Conservation (phyloP, 495 filamentous ascomycete genomes). For the Hypoxylon intermedium region DNA sequence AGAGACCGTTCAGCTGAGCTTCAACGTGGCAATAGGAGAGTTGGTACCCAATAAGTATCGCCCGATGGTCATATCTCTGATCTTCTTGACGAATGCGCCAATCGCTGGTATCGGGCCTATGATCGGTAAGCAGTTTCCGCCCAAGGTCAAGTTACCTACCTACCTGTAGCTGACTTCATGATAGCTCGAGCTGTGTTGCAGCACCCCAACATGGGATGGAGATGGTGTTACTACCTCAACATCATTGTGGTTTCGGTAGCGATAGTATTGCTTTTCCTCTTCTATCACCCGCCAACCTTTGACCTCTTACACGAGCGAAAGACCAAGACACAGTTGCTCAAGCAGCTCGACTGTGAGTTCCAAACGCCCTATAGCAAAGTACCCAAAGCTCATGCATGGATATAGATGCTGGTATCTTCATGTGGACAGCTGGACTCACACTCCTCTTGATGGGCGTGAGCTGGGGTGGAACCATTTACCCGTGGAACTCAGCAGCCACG, state of each 20-base stretch:
- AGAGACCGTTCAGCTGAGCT: conserved; percentile 50
- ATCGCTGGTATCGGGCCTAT: conserved; percentile 53
- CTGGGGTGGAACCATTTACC: conserved; percentile 58
- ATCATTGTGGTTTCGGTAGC: conserved; percentile 50
- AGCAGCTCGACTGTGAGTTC: conserved; percentile 52
- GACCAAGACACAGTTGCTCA: conserved; percentile 42
- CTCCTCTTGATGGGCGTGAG: conserved; percentile 58
- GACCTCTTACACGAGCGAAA: conserved; percentile 43
- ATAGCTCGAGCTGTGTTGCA: conserved; percentile 45
- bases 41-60: conserved; percentile 55
- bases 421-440: conserved; percentile 52
- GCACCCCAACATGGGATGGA: conserved; percentile 50
- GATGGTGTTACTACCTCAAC: conserved; percentile 55
- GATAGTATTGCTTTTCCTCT: conserved; percentile 47
- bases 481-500: conserved; percentile 57
- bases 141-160: neutral
- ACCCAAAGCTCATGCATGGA: conserved; percentile 1
- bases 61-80: conserved; percentile 47
- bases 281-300: conserved; percentile 50
- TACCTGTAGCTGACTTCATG: conserved; percentile 4
- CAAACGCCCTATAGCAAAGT: neutral
- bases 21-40: conserved; percentile 54
- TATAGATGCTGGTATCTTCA: conserved; percentile 42
- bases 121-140: conserved; percentile 35
- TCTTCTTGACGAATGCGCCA: conserved; percentile 48